phyloP scores from a whole-genome alignment of 192 early-diverging fungal species.

The Umbelopsis isabellina region DNA sequence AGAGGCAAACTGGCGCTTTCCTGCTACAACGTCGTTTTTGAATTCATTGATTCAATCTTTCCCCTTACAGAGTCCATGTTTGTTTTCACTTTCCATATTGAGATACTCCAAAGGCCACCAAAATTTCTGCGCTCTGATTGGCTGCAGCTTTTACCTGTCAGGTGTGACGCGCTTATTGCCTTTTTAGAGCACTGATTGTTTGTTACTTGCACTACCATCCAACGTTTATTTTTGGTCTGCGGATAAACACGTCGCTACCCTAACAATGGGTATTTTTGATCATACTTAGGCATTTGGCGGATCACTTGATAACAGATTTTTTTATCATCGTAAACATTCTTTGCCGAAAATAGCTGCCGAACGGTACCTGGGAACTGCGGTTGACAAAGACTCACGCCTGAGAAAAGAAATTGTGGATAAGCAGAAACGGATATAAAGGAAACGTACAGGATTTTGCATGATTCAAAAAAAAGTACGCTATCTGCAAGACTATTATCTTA shows the following conservation, averaged over 20 bases:
- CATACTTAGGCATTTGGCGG: background rate
- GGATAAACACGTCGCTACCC: background rate
- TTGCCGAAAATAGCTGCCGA: constrained; percentile 13
- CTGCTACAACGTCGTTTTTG: background rate
- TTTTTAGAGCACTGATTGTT: constrained; percentile 9
- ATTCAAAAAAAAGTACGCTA: background rate
- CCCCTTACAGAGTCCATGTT: constrained; percentile 1
- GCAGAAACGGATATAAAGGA: background rate
- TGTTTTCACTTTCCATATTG: constrained; percentile 12
- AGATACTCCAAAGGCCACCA: background rate
- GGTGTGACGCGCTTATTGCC: background rate
- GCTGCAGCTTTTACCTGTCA: background rate
- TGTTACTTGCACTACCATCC: background rate
- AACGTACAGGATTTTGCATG: background rate
- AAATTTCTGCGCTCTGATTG: background rate
- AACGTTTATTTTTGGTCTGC: background rate
- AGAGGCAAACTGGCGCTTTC: background rate
- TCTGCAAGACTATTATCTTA: background rate
- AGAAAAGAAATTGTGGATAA: background rate
- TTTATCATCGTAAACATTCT: background rate
- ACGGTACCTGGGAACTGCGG: background rate
- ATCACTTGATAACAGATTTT: background rate
- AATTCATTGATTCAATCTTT: background rate
- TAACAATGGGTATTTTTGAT: background rate
- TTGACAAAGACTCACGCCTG: background rate